phyloP scores from a whole-genome alignment of 116 monocot species.

The Phalaenopsis hybrid region DNA sequence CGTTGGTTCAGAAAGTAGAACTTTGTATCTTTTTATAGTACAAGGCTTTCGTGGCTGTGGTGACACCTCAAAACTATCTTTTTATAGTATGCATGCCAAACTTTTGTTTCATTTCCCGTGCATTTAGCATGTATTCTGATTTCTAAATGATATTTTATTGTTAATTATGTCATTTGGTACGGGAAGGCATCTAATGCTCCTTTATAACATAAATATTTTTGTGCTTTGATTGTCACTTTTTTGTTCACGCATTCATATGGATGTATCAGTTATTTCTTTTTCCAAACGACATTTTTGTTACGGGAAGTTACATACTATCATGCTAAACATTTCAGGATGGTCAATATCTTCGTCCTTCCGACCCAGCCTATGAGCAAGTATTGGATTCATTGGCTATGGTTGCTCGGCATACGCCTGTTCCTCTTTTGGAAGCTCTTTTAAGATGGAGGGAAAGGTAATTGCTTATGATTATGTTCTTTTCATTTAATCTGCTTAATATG shows the following conservation, averaged over 20 bases:
- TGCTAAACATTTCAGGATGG: conserved; percentile 58
- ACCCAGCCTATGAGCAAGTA: conserved; percentile 99
- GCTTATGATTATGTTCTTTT: background rate
- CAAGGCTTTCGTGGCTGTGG: background rate
- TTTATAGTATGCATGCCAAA: background rate
- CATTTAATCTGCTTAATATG: background rate
- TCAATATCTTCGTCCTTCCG: conserved; percentile 89
- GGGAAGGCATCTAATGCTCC: background rate
- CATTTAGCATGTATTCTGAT: background rate
- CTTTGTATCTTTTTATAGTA: no score
- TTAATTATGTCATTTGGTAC: background rate
- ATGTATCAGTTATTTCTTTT: no score
- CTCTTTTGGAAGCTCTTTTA: conserved; percentile 99
- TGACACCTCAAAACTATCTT: background rate
- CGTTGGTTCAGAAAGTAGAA: background rate
- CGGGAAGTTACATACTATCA: background rate
- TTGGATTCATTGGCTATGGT: conserved; percentile 99
- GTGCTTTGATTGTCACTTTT: background rate
- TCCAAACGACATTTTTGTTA: background rate
- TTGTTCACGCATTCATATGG: no score
- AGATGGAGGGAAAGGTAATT: conserved; percentile 91
- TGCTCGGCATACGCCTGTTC: conserved; percentile 89
- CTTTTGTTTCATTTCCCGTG: background rate
- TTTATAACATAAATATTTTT: background rate
- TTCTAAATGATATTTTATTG: background rate